A percentile compares a stretch with the other conserved stretches of the same genome.
Evolutionary conservation across 2,329 filamentous ascomycete species (phyloP).

Genomic region (Fusarium domesticum): DNA sequence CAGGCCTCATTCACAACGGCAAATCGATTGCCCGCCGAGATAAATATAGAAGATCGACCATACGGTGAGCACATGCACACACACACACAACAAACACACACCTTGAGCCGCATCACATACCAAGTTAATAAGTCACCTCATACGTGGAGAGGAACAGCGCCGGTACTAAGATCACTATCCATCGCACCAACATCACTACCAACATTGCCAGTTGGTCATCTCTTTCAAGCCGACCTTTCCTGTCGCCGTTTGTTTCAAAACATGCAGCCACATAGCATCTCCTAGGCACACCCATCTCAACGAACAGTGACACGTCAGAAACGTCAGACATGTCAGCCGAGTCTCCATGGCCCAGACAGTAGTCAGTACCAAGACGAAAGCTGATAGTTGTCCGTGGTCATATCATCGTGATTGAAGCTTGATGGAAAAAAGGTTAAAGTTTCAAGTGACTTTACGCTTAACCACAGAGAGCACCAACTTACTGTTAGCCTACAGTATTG

Average conservation of each 20-base stretch:
- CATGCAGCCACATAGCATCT: background rate
- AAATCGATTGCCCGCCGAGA: no score
- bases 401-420: background rate
- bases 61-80: background rate
- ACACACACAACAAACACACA: background rate
- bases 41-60: background rate
- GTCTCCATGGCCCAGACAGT: background rate
- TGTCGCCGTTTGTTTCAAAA: no score
- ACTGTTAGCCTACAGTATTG: background rate
- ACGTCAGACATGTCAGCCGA: conserved; percentile 20
- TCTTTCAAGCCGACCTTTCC: no score
- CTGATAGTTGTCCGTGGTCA: background rate
- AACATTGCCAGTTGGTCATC: background rate
- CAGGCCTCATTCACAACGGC: no score
- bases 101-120: background rate
- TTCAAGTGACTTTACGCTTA: conserved; percentile 2
- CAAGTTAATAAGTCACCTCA: no score
- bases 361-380: background rate
- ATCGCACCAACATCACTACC: background rate
- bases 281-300: conserved; percentile 3
- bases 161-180: background rate
- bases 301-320: conserved; percentile 20
- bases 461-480: background rate
- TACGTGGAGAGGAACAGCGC: background rate
- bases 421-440: background rate